Conservation (phyloP, 1,139 yeast species). For the Blastobotrys petasosporus region DNA sequence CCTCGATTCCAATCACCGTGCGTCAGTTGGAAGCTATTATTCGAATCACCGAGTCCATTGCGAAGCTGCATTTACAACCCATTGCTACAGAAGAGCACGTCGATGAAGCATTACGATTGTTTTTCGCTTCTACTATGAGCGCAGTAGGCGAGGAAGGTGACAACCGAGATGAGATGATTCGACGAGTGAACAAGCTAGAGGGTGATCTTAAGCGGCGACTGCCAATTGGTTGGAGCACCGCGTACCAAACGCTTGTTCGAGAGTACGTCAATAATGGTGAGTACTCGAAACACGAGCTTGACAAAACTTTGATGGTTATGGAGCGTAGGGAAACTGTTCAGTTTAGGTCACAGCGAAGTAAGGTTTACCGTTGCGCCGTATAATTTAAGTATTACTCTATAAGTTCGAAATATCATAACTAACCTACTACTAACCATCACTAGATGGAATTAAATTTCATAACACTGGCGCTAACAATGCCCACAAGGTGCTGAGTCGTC, state of each 20-base stretch:
- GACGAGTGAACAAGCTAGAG: conserved; percentile 75
- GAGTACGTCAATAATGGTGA: conserved; percentile 66
- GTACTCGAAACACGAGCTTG: conserved; percentile 67
- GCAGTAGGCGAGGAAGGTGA: conserved; percentile 84
- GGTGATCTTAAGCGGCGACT: conserved; percentile 80
- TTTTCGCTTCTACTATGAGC: conserved; percentile 96
- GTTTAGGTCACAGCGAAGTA: conserved; percentile 83
- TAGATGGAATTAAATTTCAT: too few relatives aligned
- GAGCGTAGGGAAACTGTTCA: conserved; percentile 85
- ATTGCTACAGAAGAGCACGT: conserved; percentile 86
- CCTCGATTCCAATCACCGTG: conserved; percentile 93
- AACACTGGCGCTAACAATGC: too few relatives aligned
- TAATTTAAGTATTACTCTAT: too few relatives aligned
- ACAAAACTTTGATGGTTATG: conserved; percentile 72
- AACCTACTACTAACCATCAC: too few relatives aligned
- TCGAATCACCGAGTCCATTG: conserved; percentile 91
- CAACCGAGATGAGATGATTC: conserved; percentile 46
- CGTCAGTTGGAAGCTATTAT: conserved; percentile 97
- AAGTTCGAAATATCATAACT: too few relatives aligned
- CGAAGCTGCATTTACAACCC: conserved; percentile 77
- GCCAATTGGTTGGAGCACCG: conserved; percentile 96
- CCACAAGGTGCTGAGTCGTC: too few relatives aligned
- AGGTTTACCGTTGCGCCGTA: conserved; percentile 74
- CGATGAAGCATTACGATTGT: conserved; percentile 89
- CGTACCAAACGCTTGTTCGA: conserved; percentile 72